phyloP scores from a whole-genome alignment of 305 asterid genomes.

The Fraxinus latifolia region DNA sequence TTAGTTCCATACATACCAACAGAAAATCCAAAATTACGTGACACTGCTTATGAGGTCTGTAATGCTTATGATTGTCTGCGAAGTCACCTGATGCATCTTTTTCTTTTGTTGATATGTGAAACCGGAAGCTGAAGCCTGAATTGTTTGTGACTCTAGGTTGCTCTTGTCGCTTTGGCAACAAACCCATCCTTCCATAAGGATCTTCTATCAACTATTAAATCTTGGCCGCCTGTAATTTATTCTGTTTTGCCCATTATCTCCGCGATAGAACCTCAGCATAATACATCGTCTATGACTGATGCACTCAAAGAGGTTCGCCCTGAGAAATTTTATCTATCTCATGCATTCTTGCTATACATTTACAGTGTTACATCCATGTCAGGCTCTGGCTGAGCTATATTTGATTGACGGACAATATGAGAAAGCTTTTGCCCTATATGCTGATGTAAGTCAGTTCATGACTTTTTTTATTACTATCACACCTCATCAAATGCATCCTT shows the following conservation, averaged over 20 bases:
- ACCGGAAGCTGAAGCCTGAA: slow-evolving; percentile 18
- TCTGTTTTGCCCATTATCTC: slow-evolving; percentile 77
- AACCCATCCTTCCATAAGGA: slow-evolving; percentile 84
- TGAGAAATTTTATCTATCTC: slow-evolving; percentile 22
- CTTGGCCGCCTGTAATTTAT: slow-evolving; percentile 84
- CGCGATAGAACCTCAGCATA: slow-evolving; percentile 90
- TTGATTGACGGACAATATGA: slow-evolving; percentile 80
- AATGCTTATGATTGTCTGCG: slow-evolving; percentile 16
- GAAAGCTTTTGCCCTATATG: slow-evolving; percentile 84
- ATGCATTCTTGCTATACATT: slow-evolving; percentile 22
- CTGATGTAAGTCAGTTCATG: slow-evolving; percentile 71
- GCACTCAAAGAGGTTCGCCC: slow-evolving; percentile 75
- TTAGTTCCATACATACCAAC: slow-evolving; percentile 92
- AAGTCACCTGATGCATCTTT: neutral
- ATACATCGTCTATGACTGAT: slow-evolving; percentile 76
- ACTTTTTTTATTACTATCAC: neutral
- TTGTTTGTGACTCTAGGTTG: slow-evolving; percentile 55
- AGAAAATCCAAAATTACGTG: slow-evolving; percentile 88
- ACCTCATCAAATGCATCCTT: slow-evolving; percentile 12
- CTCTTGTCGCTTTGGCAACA: slow-evolving; percentile 94
- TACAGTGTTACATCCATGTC: slow-evolving; percentile 28
- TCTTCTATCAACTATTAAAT: slow-evolving; percentile 77
- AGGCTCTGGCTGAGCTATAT: slow-evolving; percentile 93
- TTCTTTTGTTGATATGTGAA: slow-evolving; percentile 10
- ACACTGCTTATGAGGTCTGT: slow-evolving; percentile 94